phyloP scores from a whole-genome alignment of 768 basidiomycete species.

The Scleroderma citrinum region DNA sequence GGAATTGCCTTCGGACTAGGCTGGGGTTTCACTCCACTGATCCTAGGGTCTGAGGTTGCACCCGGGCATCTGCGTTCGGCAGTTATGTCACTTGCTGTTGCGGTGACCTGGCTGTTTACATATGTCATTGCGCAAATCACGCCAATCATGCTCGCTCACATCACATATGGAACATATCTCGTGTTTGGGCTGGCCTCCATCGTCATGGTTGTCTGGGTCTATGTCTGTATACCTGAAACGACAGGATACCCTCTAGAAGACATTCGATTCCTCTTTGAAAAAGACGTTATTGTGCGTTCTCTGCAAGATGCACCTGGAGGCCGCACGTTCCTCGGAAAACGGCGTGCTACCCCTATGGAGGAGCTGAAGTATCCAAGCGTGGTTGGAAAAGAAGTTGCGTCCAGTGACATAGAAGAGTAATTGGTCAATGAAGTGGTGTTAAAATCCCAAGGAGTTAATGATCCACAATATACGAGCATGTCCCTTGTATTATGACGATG shows the following conservation, averaged over 20 bases:
- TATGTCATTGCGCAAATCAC: slow-evolving; percentile 35
- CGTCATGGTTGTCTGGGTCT: slow-evolving; percentile 29
- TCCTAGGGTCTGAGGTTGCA: slow-evolving; percentile 30
- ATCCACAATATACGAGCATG: background rate
- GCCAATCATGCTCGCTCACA: slow-evolving; percentile 28
- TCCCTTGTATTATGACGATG: no score
- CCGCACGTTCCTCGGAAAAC: slow-evolving; percentile 17
- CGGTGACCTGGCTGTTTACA: slow-evolving; percentile 31
- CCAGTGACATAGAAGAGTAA: background rate
- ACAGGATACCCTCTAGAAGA: slow-evolving; percentile 35
- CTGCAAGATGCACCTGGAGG: slow-evolving; percentile 32
- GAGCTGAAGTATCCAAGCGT: slow-evolving; percentile 15
- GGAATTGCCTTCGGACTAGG: slow-evolving; percentile 32
- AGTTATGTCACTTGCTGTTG: slow-evolving; percentile 27
- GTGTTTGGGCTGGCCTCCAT: slow-evolving; percentile 27
- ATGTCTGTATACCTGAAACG: slow-evolving; percentile 37
- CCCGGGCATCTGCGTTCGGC: slow-evolving; percentile 32
- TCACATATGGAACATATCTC: slow-evolving; percentile 27
- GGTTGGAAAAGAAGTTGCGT: background rate
- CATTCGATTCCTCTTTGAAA: slow-evolving; percentile 30
- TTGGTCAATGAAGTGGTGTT: background rate
- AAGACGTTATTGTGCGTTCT: slow-evolving; percentile 23
- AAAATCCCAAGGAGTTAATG: background rate
- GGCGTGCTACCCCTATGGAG: slow-evolving; percentile 20
- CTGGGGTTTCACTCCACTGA: slow-evolving; percentile 29